A percentile compares a stretch with the other conserved stretches of the same genome.
phyloP scores from a whole-genome alignment of 163 green algal genomes.

The Scenedesmus sp. region DNA sequence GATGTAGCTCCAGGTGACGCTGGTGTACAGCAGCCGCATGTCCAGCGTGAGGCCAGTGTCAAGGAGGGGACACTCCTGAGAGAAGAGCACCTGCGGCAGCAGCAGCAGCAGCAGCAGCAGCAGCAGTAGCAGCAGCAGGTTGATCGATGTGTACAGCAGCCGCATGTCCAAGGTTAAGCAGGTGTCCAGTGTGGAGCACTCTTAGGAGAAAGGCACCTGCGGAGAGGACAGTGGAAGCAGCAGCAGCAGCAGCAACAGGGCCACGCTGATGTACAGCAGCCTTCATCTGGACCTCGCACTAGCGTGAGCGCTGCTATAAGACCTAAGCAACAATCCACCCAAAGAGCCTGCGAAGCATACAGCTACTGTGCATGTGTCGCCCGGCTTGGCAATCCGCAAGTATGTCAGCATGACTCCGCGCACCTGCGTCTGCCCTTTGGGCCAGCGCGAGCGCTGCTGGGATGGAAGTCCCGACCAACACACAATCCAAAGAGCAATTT shows the following conservation, averaged over 20 bases:
- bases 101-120: neutral
- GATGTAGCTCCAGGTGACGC: slow-evolving; percentile 48
- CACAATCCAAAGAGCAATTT: too few species aligned
- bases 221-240: too few species aligned
- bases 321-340: slow-evolving; percentile 46
- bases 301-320: slow-evolving; percentile 59
- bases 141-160: slow-evolving; percentile 49
- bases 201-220: neutral
- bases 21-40: slow-evolving; percentile 55
- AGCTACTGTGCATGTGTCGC: too few species aligned
- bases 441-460: too few species aligned
- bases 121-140: slow-evolving; percentile 25
- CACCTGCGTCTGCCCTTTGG: too few species aligned
- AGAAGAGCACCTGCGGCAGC: slow-evolving; percentile 40
- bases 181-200: slow-evolving; percentile 18
- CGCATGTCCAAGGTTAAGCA: slow-evolving; percentile 49
- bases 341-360: too few species aligned
- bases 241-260: too few species aligned
- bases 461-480: too few species aligned
- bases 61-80: slow-evolving; percentile 1
- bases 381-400: too few species aligned
- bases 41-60: slow-evolving; percentile 48
- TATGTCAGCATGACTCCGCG: too few species aligned
- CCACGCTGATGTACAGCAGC: neutral
- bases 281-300: slow-evolving; percentile 64